Percentiles rank a stretch among this genome's conserved stretches.
phyloP scores from a whole-genome alignment of 1,284 basidiomycete species.

The Cronartium ribicola region DNA sequence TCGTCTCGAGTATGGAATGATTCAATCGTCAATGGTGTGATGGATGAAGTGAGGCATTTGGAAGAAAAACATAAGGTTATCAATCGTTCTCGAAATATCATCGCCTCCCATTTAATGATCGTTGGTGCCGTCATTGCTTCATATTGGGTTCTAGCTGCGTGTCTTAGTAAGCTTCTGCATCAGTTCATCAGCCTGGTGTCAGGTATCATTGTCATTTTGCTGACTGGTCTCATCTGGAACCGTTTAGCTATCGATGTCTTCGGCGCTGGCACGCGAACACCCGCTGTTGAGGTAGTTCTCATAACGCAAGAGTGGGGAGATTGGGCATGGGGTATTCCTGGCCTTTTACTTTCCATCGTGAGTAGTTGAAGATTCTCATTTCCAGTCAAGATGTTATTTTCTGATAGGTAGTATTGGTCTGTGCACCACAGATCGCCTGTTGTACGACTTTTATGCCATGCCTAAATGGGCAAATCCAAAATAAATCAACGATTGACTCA shows the following conservation, averaged over 20 bases:
- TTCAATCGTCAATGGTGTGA: background rate
- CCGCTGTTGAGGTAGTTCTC: background rate
- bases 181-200: background rate
- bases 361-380: background rate
- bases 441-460: constrained; percentile 1
- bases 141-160: background rate
- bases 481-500: background rate
- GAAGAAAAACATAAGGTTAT: background rate
- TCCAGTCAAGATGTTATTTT: background rate
- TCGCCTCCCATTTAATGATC: background rate
- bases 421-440: background rate
- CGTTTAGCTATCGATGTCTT: constrained; percentile 1
- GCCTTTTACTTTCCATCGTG: background rate
- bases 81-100: background rate
- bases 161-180: background rate
- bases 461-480: background rate
- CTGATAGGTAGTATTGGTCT: background rate
- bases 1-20: background rate
- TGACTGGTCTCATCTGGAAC: background rate
- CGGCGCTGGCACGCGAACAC: background rate
- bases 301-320: background rate
- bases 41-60: background rate
- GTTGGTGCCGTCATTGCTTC: background rate
- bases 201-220: background rate
- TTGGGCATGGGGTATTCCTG: constrained; percentile 1